phyloP scores from a whole-genome alignment of 2,329 filamentous ascomycete genomes.

The Xylariaceae sp. region DNA sequence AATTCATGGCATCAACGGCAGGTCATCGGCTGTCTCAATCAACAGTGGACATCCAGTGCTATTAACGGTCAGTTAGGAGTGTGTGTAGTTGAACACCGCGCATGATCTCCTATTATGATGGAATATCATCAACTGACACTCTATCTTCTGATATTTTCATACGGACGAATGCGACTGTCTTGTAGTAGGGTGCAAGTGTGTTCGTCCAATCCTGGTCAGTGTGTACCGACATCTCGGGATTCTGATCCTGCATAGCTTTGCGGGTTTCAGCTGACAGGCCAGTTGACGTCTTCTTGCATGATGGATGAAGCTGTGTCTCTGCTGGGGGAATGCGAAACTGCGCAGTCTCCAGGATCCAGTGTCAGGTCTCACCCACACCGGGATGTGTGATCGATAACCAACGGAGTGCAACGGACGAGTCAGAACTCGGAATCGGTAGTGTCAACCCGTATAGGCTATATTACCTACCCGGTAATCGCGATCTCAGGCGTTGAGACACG shows the following conservation, averaged over 20 bases:
- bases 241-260: conserved; percentile 14
- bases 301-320: conserved; percentile 15
- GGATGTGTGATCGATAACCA: background rate
- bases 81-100: conserved; percentile 7
- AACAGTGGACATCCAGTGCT: background rate
- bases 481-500: background rate
- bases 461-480: background rate
- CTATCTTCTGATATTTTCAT: background rate
- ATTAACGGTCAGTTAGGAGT: too few relatives aligned
- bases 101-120: conserved; percentile 18
- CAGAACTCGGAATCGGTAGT: background rate
- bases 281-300: conserved; percentile 15
- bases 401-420: background rate
- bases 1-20: background rate
- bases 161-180: background rate
- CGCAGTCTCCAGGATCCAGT: background rate
- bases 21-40: conserved; percentile 1
- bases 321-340: conserved; percentile 14
- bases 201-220: background rate
- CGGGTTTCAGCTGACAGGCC: conserved; percentile 13
- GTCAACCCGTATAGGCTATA: background rate
- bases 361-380: background rate
- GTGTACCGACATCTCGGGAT: conserved; percentile 5
- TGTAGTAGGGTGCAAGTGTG: background rate
- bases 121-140: conserved; percentile 16